These are phyloP conservation scores for Botryosphaeria dothidea DNA, from an alignment of 2,329 filamentous ascomycete genomes.

Conservation along the genomic window DNA sequence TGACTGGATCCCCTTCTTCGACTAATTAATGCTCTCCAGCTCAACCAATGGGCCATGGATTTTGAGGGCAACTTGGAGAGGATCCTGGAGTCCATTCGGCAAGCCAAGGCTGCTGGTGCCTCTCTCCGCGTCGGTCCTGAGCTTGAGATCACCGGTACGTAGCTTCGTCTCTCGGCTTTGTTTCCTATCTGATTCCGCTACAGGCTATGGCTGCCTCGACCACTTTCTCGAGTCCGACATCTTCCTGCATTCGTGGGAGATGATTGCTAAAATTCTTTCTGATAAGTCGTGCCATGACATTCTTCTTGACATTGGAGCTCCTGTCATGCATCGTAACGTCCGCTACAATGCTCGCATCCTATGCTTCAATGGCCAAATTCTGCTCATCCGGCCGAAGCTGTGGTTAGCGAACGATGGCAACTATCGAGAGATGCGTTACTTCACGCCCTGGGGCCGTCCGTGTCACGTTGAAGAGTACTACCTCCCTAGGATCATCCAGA, in stretches of 20 bases:
- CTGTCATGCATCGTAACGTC: conserved; percentile 62
- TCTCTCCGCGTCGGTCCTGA: conserved; percentile 59
- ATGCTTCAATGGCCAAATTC: conserved; percentile 64
- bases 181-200: conserved; percentile 10
- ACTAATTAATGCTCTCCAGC: conserved; percentile 24
- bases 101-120: conserved; percentile 63
- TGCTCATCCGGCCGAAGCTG: conserved; percentile 72
- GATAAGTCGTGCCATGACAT: conserved; percentile 65
- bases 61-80: conserved; percentile 64
- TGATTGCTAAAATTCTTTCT: conserved; percentile 60
- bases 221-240: conserved; percentile 55
- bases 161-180: background rate
- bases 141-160: conserved; percentile 48
- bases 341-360: conserved; percentile 67
- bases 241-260: conserved; percentile 52
- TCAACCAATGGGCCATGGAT: conserved; percentile 56
- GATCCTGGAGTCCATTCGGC: conserved; percentile 63
- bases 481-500: conserved; percentile 60
- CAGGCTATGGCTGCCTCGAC: conserved; percentile 67
- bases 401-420: conserved; percentile 71
- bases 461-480: conserved; percentile 65
- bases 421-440: conserved; percentile 44
- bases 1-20: background rate
- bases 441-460: conserved; percentile 47
- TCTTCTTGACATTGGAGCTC: conserved; percentile 55